Base-by-base conservation (phyloP, 768 basidiomycete species). In the Agrocybe chaxingu region DNA sequence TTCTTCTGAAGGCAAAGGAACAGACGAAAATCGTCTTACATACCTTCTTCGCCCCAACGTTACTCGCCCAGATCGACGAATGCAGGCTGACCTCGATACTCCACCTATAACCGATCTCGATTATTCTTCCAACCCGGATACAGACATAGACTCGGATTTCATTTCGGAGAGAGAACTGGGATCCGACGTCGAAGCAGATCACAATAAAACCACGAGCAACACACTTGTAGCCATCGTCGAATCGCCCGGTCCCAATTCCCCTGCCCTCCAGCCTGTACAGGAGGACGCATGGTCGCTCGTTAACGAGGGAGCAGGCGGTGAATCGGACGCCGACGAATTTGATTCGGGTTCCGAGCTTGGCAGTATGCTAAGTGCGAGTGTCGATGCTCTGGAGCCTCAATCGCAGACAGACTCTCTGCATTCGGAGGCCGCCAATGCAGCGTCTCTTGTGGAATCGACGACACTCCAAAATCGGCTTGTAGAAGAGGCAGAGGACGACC, bases 41-140 rank as follows among this genome's bases (percentile, higher is more conserved):
- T 85, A 90, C 65, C 80, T 93, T 44, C 76, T 93, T 18, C 82
- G 91, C 33, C 91, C 91, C 3, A 88, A 90, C 55, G 76, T 82
- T 46, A 76, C 78, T 16, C 80, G 80, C 11, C 84, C 84, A 0
- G 81, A 82, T 59, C 75, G 71, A 30, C 61, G 61, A 32, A 72
- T 74, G 1, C 58, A 66, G 12, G 60, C 66, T 4, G 60, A 64
- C 5, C 65, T 90, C 36, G 82, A 85, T 52, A 91, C 89, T 1
- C 89, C 90, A 6, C 87, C 89, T 3, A 66, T 74, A 7, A 90
- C 87, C 1, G 90, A 90, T 58, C 60, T 81, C 33, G 80, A 83
- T 51, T 72, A 73, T 43, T 76, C 77, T 30, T 81, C 81, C 16
- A 75, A 74, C 13, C 65, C 69, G 7, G 73, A 74, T 41, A 71